Evolutionary conservation across 257 asterid genomes (phyloP).

Genomic region (Penstemon newberryi): DNA sequence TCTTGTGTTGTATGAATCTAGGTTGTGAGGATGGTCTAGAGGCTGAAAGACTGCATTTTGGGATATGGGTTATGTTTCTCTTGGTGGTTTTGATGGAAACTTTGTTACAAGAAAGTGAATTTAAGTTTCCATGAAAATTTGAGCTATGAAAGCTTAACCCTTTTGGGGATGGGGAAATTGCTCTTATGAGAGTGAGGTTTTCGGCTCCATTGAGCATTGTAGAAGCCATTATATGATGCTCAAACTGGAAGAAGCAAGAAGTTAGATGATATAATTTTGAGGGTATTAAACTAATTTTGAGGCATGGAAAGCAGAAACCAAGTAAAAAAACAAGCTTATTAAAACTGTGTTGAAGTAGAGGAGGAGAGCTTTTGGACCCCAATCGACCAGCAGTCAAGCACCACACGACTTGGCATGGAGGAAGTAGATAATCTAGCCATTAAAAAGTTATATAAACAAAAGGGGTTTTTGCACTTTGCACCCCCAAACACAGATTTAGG

Average conservation of each 20-base stretch:
- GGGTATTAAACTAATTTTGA: neutral
- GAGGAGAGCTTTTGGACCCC: constrained; percentile 20
- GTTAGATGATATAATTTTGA: constrained; percentile 7
- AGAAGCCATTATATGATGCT: constrained; percentile 52
- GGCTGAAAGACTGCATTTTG: constrained; percentile 70
- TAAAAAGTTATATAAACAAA: neutral
- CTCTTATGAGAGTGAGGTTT: constrained; percentile 41
- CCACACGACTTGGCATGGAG: constrained; percentile 25
- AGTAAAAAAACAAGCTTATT: neutral
- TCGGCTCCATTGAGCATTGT: constrained; percentile 69
- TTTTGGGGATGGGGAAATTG: constrained; percentile 44
- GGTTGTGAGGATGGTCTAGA: constrained; percentile 90
- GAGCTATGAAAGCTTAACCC: constrained; percentile 47
- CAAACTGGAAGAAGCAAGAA: constrained; percentile 11
- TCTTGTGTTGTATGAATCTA: constrained; percentile 90
- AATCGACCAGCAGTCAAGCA: constrained; percentile 22
- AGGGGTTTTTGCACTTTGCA: too few species aligned
- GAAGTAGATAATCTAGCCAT: constrained; percentile 30
- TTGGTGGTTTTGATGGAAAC: constrained; percentile 30
- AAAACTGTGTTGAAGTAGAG: neutral
- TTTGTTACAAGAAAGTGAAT: constrained; percentile 39
- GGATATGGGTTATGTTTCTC: constrained; percentile 37
- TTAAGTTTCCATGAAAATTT: constrained; percentile 44
- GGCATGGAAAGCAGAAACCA: neutral
- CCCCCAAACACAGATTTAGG: too few species aligned